phyloP scores from a whole-genome alignment of 129 eudicot species.

The Ambrosia artemisiifolia region DNA sequence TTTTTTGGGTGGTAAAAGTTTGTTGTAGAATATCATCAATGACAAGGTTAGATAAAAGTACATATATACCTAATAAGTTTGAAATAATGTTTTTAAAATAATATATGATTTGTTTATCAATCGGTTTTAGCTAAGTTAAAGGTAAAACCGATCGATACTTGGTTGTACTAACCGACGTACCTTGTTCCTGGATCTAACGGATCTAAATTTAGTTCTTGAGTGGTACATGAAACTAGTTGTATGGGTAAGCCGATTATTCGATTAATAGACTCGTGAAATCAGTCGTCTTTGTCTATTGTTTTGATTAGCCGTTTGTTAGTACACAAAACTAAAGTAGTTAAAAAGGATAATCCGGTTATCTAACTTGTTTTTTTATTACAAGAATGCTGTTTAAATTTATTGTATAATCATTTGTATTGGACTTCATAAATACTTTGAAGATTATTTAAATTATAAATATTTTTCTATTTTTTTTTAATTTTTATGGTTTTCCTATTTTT shows the following conservation, averaged over 20 bases:
- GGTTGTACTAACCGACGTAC: too few species aligned
- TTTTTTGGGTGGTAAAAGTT: slow-evolving; percentile 23
- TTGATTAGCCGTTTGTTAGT: too few species aligned
- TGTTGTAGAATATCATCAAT: background rate
- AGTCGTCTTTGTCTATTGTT: too few species aligned
- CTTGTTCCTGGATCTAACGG: too few species aligned
- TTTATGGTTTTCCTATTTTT: background rate
- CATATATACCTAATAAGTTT: background rate
- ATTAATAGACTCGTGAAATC: too few species aligned
- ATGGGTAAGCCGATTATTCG: too few species aligned
- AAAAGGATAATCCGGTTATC: background rate
- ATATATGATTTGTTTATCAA: background rate
- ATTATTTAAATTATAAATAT: background rate
- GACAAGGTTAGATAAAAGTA: background rate
- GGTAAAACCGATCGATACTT: too few species aligned
- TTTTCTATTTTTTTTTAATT: background rate
- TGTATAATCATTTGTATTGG: background rate
- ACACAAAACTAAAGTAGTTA: too few species aligned
- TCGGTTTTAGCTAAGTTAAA: background rate
- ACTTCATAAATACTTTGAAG: background rate
- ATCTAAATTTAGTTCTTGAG: too few species aligned
- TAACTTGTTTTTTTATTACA: background rate
- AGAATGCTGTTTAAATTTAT: background rate
- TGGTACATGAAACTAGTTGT: too few species aligned
- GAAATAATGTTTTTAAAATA: too few species aligned